phyloP scores from a whole-genome alignment of 1,284 basidiomycete species.

The Ustilago cynodontis region DNA sequence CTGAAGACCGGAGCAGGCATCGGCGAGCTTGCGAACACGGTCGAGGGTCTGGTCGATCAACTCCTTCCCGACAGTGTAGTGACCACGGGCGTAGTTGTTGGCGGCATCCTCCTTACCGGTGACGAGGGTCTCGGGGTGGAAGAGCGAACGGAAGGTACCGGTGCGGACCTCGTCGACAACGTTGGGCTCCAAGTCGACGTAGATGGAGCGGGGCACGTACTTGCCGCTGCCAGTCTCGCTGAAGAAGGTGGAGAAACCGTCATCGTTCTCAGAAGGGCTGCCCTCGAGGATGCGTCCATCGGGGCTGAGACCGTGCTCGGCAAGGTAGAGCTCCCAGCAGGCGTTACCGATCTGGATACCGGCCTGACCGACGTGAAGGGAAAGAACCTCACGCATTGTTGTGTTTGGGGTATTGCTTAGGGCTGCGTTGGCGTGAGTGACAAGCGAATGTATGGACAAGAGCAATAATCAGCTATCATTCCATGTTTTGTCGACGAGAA shows the following conservation, averaged over 20 bases:
- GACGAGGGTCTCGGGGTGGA: slow-evolving; percentile 99
- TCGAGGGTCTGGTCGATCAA: slow-evolving; percentile 85
- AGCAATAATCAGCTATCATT: slow-evolving; percentile 4
- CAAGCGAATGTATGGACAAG: background rate
- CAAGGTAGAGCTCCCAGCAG: slow-evolving; percentile 91
- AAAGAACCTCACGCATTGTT: slow-evolving; percentile 79
- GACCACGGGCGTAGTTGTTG: slow-evolving; percentile 87
- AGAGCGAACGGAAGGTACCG: slow-evolving; percentile 91
- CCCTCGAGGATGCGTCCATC: slow-evolving; percentile 72
- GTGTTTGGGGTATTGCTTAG: slow-evolving; percentile 14
- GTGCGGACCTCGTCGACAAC: slow-evolving; percentile 96
- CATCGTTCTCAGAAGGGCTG: slow-evolving; percentile 81
- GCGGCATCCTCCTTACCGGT: slow-evolving; percentile 99
- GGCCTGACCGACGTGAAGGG: slow-evolving; percentile 92
- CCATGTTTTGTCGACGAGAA: too few relatives aligned
- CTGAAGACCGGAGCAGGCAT: slow-evolving; percentile 97
- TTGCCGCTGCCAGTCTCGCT: slow-evolving; percentile 72
- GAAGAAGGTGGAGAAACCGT: slow-evolving; percentile 92
- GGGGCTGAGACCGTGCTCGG: slow-evolving; percentile 88
- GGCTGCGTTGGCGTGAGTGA: background rate
- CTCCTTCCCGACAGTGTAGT: slow-evolving; percentile 96
- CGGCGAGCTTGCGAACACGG: slow-evolving; percentile 92
- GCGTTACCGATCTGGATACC: slow-evolving; percentile 80
- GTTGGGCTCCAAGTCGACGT: slow-evolving; percentile 94
- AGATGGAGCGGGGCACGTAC: slow-evolving; percentile 96